A percentile compares a stretch with the other conserved stretches of the same genome.
These are phyloP conservation scores for Naematelia encephala DNA, from an alignment of 768 basidiomycete genomes.

Conservation along the genomic window DNA sequence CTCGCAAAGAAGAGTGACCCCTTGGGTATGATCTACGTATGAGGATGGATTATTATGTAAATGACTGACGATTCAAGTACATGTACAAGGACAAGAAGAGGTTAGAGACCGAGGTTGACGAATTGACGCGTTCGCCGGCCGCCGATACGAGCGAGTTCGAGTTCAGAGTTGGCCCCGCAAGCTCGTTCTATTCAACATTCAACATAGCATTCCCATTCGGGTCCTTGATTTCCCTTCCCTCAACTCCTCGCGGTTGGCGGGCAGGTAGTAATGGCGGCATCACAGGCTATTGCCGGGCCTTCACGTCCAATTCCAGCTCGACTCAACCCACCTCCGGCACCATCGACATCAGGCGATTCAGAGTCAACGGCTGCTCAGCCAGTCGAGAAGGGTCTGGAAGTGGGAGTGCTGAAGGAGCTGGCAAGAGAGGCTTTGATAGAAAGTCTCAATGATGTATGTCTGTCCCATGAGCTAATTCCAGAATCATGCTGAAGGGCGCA, in stretches of 20 bases:
- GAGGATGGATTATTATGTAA: too few species aligned
- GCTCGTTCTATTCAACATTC: too few species aligned
- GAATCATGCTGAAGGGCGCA: slow-evolving; percentile 6
- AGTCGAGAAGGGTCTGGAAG: slow-evolving; percentile 35
- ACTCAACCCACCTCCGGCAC: slow-evolving; percentile 30
- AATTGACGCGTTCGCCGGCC: neutral
- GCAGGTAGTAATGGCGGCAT: neutral
- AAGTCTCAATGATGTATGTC: slow-evolving; percentile 60
- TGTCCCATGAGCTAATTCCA: neutral
- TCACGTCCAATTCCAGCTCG: neutral
- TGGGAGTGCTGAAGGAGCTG: slow-evolving; percentile 63
- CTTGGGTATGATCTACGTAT: too few species aligned
- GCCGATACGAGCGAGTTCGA: too few species aligned
- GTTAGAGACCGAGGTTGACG: neutral
- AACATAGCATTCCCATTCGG: neutral
- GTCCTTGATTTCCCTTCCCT: neutral
- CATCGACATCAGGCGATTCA: slow-evolving; percentile 44
- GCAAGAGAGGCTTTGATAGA: slow-evolving; percentile 78
- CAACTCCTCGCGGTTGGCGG: too few species aligned
- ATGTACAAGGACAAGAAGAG: too few species aligned
- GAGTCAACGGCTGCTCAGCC: slow-evolving; percentile 31
- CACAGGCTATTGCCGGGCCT: slow-evolving; percentile 1
- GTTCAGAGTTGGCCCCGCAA: too few species aligned
- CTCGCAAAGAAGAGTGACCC: too few species aligned
- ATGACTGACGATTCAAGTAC: too few species aligned